Evolutionary conservation across 805 yeast species (phyloP).

Genomic region (Candida easanensis): DNA sequence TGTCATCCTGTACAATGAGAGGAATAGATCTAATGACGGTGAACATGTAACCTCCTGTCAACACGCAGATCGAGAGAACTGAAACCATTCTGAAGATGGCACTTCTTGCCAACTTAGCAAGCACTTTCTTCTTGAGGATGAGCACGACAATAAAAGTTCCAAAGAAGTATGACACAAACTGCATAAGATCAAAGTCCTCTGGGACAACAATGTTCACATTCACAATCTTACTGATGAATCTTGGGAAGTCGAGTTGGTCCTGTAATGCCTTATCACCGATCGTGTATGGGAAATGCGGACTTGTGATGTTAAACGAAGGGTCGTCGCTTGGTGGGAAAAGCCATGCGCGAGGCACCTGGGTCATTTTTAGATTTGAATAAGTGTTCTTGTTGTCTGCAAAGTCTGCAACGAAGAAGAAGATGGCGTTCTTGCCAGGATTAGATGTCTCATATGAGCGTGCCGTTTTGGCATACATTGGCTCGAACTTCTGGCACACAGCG

Average conservation of each 20-base stretch:
- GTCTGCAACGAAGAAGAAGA: constrained; percentile 52
- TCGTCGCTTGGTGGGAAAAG: constrained; percentile 50
- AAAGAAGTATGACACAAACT: constrained; percentile 45
- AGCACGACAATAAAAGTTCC: constrained; percentile 44
- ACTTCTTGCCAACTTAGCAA: constrained; percentile 29
- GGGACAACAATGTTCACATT: constrained; percentile 42
- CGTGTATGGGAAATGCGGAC: constrained; percentile 36
- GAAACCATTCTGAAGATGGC: constrained; percentile 31
- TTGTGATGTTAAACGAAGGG: constrained; percentile 23
- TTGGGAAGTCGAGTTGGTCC: constrained; percentile 49
- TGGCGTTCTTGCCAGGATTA: constrained; percentile 37
- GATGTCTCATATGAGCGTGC: constrained; percentile 43
- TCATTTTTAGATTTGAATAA: constrained; percentile 41
- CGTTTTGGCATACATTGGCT: constrained; percentile 39
- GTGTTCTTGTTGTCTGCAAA: constrained; percentile 40
- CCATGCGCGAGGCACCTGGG: constrained; percentile 65
- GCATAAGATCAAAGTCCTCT: constrained; percentile 39
- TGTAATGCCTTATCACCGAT: constrained; percentile 27
- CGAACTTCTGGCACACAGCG: constrained; percentile 43
- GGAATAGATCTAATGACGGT: constrained; percentile 60
- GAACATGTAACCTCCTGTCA: constrained; percentile 64
- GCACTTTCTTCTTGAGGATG: constrained; percentile 46
- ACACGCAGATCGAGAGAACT: constrained; percentile 40
- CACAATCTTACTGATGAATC: constrained; percentile 46
- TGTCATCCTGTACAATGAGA: constrained; percentile 50